Evolutionary conservation across 257 asterid species (phyloP).

Genomic region (Plectranthus barbatus): DNA sequence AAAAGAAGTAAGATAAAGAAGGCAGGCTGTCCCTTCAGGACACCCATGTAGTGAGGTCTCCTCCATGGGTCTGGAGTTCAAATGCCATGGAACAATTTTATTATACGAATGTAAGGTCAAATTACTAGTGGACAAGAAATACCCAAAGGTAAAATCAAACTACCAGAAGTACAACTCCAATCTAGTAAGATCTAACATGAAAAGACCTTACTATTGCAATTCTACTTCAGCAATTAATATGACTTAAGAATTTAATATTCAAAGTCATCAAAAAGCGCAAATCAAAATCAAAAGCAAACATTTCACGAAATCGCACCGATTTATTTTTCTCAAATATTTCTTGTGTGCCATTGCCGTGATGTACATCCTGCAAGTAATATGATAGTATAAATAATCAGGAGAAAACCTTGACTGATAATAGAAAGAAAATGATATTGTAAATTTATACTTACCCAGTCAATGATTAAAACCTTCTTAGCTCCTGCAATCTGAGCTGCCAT

Average conservation of each 20-base stretch:
- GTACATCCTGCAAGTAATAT: conserved; percentile 69
- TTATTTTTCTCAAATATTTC: conserved; percentile 83
- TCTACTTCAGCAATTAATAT: conserved; percentile 14
- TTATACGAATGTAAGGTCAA: no score
- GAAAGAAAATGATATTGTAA: conserved; percentile 7
- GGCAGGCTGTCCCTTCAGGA: background rate
- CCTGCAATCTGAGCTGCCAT: conserved; percentile 85
- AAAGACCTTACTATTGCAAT: no score
- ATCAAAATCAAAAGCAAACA: conserved; percentile 2
- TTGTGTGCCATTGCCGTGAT: conserved; percentile 99
- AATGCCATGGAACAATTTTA: no score
- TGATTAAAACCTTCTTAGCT: conserved; percentile 83
- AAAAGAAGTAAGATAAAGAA: background rate
- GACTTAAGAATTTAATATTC: background rate
- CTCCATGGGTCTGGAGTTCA: background rate
- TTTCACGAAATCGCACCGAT: conserved; percentile 48
- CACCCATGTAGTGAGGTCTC: no score
- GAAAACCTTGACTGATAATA: background rate
- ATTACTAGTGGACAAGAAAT: no score
- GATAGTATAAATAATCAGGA: conserved; percentile 15
- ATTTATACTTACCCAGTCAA: conserved; percentile 72
- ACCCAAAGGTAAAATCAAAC: no score
- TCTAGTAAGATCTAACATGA: no score
- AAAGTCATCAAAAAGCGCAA: background rate
- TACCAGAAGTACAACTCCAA: no score